Base-by-base conservation (phyloP, 208 protist species). In the Borovskyia barvae region DNA sequence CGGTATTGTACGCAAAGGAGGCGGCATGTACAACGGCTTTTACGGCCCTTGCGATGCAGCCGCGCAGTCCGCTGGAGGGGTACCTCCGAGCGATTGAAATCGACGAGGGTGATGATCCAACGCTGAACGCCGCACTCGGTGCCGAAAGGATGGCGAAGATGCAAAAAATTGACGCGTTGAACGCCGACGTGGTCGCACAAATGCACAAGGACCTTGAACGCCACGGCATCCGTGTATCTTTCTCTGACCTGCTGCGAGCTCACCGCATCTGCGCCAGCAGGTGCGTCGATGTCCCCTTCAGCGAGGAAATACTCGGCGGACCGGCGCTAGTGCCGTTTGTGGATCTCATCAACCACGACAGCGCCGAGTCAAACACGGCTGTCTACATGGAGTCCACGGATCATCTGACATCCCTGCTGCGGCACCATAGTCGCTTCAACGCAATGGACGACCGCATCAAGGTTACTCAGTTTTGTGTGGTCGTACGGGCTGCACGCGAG, bases 261-360 rank as follows among this genome's bases (percentile, higher is more conserved):
- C 71, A 89, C 45, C 50, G 33, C 17, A 48, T 82, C 7, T 92
- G 85, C 53, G 77, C 77, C 35, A 90, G 80, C 43, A 75, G 85
- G 35, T 92, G 85, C 42, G 66, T 87, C 47, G 85, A 92, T 49
- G 64, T 90, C 1, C 80, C 82, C 2, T 46, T 54, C 32, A 70
- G 73, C 37, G 66, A 79, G n/a, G 62, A 78, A 14, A 60, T 90
- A 22, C 78, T 89, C 74, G 81, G 85, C 22, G 85, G 85, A 1
- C 82, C 85, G 1, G 78, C 82, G n/a, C 47, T 92, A 12, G 82
- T 92, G 40, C 85, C 85, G 0, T 66, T 92, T 58, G 68, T 86
- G 1, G 85, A 92, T 47, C 82, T 92, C 41, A 74, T 92, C 35
- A 92, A 92, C 42, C 85, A 92, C 62, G 67, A 65, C 39, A 66